Evolutionary conservation across 2,329 filamentous ascomycete genomes (phyloP).

Genomic region (Penicillium polonicum): DNA sequence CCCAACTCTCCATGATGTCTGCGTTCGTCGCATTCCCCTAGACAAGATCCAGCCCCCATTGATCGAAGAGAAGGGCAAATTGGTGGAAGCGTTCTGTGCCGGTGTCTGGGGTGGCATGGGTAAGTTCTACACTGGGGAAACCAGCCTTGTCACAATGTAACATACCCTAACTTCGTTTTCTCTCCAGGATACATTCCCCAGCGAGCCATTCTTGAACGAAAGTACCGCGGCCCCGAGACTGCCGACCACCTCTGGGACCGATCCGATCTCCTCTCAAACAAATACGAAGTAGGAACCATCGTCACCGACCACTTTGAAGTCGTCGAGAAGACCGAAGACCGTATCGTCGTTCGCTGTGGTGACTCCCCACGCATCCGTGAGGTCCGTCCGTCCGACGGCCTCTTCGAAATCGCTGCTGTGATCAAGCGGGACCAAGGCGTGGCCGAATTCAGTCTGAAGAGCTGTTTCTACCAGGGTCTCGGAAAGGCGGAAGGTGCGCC

Average conservation of each 20-base stretch:
- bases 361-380: constrained; percentile 60
- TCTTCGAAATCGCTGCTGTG: constrained; percentile 64
- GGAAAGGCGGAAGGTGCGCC: constrained; percentile 45
- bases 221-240: constrained; percentile 58
- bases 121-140: constrained; percentile 37
- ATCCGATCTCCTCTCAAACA: constrained; percentile 54
- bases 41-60: constrained; percentile 64
- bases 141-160: not conserved
- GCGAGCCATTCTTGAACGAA: constrained; percentile 57
- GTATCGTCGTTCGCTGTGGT: constrained; percentile 65
- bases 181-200: constrained; percentile 50
- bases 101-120: constrained; percentile 67
- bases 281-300: constrained; percentile 61
- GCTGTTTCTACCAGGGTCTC: constrained; percentile 58
- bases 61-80: constrained; percentile 59
- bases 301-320: constrained; percentile 74
- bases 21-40: constrained; percentile 62
- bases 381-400: constrained; percentile 60
- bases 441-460: constrained; percentile 66
- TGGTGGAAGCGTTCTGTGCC: constrained; percentile 65
- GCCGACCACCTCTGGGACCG: constrained; percentile 61
- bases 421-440: constrained; percentile 59
- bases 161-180: not conserved
- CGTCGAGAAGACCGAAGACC: constrained; percentile 59
- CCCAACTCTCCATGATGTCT: constrained; percentile 63